Conservation (phyloP, 345 rosid genomes). For the Salix arbutifolia region DNA sequence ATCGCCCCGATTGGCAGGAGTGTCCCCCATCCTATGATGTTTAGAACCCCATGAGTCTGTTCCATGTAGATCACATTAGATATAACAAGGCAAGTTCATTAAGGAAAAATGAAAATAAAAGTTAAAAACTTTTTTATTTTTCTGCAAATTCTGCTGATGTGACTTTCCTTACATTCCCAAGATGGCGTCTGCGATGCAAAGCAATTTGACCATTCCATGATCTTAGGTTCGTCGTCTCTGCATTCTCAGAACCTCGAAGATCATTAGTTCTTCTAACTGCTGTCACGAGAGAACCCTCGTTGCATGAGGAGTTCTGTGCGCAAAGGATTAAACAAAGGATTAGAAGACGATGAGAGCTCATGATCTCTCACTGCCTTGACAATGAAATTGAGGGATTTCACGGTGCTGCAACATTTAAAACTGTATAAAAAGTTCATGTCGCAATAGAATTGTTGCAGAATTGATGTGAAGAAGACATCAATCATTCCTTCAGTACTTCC, state of each 20-base stretch:
- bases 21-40: slow-evolving; percentile 42
- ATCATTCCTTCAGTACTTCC: background rate
- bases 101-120: background rate
- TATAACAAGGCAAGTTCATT: no score
- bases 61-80: background rate
- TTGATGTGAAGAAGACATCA: background rate
- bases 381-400: background rate
- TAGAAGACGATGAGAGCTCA: slow-evolving; percentile 18
- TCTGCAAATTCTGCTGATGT: background rate
- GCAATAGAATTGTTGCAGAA: background rate
- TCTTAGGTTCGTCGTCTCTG: slow-evolving; percentile 17
- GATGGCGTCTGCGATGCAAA: slow-evolving; percentile 7
- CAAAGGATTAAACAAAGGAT: slow-evolving; percentile 19
- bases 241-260: slow-evolving; percentile 10
- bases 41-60: slow-evolving; percentile 41
- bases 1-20: slow-evolving; percentile 37
- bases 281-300: background rate
- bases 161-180: slow-evolving; percentile 26
- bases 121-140: background rate
- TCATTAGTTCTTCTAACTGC: background rate
- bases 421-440: background rate
- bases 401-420: background rate
- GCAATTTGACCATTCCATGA: slow-evolving; percentile 21
- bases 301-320: slow-evolving; percentile 4
- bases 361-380: background rate